These are phyloP conservation scores for Carnegiea gigantea DNA, from an alignment of 179 eudicot species.

Conservation along the genomic window DNA sequence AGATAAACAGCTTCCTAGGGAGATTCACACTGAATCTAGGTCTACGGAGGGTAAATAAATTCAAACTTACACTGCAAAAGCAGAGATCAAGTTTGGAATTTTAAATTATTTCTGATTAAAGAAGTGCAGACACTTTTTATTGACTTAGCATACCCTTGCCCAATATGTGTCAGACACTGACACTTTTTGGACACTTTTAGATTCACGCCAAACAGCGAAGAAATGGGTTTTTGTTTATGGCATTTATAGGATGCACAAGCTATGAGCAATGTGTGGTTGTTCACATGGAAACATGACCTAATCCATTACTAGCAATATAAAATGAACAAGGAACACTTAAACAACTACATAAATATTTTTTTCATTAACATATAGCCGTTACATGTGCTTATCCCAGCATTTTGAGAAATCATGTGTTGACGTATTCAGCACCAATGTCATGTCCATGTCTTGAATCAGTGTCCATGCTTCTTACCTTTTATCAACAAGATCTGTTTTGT, in stretches of 20 bases:
- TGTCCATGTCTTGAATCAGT: neutral
- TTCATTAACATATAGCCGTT: neutral
- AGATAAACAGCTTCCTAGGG: neutral
- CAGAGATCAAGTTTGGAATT: neutral
- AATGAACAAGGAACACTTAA: neutral
- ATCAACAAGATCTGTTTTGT: slow-evolving; percentile 88
- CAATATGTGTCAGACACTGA: neutral
- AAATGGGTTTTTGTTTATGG: too few relatives aligned
- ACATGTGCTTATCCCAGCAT: neutral
- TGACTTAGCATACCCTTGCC: neutral
- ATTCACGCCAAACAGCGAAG: too few relatives aligned
- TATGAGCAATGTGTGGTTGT: neutral
- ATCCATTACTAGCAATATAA: neutral
- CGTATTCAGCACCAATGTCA: too few relatives aligned
- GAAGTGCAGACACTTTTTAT: neutral
- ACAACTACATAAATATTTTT: neutral
- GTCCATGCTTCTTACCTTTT: slow-evolving; percentile 44
- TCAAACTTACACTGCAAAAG: neutral
- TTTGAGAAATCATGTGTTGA: neutral
- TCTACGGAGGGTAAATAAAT: neutral
- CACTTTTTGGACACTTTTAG: neutral
- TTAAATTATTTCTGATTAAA: neutral
- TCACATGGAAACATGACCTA: neutral
- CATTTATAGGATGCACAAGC: neutral
- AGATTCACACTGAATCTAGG: neutral